Base-by-base conservation (phyloP, 108 stramenopile genomes). In the Schizochytrium sp. region DNA sequence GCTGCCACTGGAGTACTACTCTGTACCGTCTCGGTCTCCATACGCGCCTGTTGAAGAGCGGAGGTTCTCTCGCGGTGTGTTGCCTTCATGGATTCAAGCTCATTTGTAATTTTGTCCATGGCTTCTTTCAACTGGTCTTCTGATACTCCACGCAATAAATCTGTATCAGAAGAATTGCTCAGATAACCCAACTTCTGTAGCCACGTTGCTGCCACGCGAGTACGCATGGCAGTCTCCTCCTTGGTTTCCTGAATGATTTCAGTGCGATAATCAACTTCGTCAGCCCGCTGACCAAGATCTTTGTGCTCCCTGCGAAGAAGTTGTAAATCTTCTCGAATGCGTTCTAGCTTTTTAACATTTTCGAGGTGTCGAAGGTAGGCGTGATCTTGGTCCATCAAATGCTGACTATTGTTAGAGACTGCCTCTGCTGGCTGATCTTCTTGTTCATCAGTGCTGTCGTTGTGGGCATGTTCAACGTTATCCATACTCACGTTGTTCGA, bases 331-430 rank as follows among this genome's bases (percentile, higher is more conserved):
- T 49, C 76, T 17, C 53, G 76, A 40, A 83, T 49, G 53, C 13
- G 76, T 53, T 83, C 76, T 15, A 83, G 76, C 8, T 55, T 49
- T 50, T 83, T 49, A 5, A 83, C 76, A 50, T 55, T 83, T 8
- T 50, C 3, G 38, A 83, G 55, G 15, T 83, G 76, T 28, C n/a
- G 47, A 28, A 69, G 12, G 64, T 69, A 69, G 5, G 64, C 64
- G 40, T 69, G 64, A 7, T 69, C 28, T 28, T 28, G 28, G 28
- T 28, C 28, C 28, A 28, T 28, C 28, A 28, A 28, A 28, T 28
- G 28, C 28, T 28, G 42, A 15, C 42, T 38, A 44, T 69, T 69
- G 64, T 7, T 44, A 3, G 44, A 28, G 12, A 44, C 64, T 8
- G 40, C 64, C 44, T 17, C 57, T 17, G 10, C 57, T 17, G 57